phyloP scores from a whole-genome alignment of 2,329 filamentous ascomycete genomes.

The Aspergillus clavatus region DNA sequence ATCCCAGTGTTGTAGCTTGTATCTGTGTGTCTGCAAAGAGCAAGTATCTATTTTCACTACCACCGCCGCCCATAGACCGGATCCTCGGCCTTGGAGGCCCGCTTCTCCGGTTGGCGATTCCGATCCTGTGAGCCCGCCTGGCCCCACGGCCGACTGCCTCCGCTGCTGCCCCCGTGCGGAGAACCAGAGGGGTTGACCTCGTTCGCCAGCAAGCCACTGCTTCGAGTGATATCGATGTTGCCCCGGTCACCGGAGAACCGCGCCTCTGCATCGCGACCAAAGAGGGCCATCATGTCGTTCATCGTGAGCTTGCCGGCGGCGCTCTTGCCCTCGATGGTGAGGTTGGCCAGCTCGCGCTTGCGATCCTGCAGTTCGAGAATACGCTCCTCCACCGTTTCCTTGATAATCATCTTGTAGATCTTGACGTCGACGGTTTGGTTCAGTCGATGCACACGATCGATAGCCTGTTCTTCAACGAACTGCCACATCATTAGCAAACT shows the following conservation, averaged over 20 bases:
- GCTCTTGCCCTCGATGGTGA: constrained; percentile 76
- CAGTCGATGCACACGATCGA: constrained; percentile 95
- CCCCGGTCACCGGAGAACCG: constrained; percentile 40
- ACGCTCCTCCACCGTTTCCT: constrained; percentile 81
- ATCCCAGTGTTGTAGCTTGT: not conserved
- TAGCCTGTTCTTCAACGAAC: constrained; percentile 98
- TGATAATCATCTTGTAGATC: constrained; percentile 89
- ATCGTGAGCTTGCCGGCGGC: constrained; percentile 80
- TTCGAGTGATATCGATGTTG: constrained; percentile 35
- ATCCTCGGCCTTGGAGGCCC: constrained; percentile 14
- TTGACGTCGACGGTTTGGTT: constrained; percentile 93
- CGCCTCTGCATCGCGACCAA: constrained; percentile 63
- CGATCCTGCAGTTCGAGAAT: constrained; percentile 93
- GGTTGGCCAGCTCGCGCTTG: constrained; percentile 85
- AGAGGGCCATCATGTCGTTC: constrained; percentile 89
- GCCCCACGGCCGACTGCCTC: not conserved
- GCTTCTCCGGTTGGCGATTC: constrained; percentile 10
- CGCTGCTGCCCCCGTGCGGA: constrained; percentile 1
- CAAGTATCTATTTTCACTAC: constrained; percentile 7
- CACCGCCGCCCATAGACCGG: constrained; percentile 27
- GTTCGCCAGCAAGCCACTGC: constrained; percentile 28
- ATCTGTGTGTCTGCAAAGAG: not conserved
- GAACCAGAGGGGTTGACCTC: constrained; percentile 13
- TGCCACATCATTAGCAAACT: constrained; percentile 28
- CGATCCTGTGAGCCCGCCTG: constrained; percentile 9